Conservation (phyloP, 2,329 filamentous ascomycete species). For the Cryphonectria nitschkei region DNA sequence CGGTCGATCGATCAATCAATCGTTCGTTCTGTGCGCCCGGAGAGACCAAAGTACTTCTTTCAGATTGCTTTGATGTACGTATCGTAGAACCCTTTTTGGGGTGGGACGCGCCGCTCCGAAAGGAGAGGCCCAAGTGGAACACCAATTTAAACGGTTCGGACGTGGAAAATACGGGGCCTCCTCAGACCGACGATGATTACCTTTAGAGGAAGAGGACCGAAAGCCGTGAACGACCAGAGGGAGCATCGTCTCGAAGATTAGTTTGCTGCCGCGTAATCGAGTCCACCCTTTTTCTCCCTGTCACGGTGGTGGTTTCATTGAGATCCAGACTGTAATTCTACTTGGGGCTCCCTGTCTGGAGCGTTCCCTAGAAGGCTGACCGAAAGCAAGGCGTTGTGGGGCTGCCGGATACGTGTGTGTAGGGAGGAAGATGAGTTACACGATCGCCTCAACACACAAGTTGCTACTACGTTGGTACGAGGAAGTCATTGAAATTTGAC, state of each 20-base stretch:
- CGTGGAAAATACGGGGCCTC: neutral
- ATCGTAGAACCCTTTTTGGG: neutral
- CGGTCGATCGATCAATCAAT: neutral
- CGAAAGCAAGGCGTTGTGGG: neutral
- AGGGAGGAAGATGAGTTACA: neutral
- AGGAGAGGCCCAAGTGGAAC: neutral
- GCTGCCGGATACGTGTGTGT: neutral
- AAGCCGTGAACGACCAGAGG: neutral
- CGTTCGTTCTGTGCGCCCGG: neutral
- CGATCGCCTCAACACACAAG: neutral
- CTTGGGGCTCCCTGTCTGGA: neutral
- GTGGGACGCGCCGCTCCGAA: neutral
- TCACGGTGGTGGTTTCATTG: too few species aligned
- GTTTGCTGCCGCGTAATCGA: neutral
- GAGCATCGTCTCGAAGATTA: neutral
- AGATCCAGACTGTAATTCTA: neutral
- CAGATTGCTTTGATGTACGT: neutral
- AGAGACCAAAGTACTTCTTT: neutral
- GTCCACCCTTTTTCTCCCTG: neutral
- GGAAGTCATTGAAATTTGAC: neutral
- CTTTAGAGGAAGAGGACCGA: neutral
- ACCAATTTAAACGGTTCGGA: neutral
- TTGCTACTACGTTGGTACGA: neutral
- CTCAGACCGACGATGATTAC: neutral
- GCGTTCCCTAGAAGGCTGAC: neutral